A percentile compares a stretch with the other conserved stretches of the same genome.
phyloP scores from a whole-genome alignment of 2,329 filamentous ascomycete genomes.

The Colletotrichum orbiculare region DNA sequence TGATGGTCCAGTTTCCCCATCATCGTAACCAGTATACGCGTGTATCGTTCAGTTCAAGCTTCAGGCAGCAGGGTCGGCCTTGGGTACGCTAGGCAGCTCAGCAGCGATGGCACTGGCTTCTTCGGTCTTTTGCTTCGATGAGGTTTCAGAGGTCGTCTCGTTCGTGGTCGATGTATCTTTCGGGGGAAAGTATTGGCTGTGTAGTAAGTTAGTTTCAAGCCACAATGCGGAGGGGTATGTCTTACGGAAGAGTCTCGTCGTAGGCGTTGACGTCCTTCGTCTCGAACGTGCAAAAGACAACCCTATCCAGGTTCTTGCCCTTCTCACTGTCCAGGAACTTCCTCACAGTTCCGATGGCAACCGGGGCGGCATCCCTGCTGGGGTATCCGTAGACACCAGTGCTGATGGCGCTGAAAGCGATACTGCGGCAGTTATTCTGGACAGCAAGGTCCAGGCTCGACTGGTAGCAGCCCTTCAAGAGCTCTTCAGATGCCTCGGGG shows the following conservation, averaged over 20 bases:
- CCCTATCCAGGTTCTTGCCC: constrained; percentile 69
- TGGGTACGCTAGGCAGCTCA: constrained; percentile 50
- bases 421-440: constrained; percentile 70
- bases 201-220: background rate
- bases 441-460: constrained; percentile 79
- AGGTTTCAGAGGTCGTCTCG: constrained; percentile 36
- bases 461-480: constrained; percentile 74
- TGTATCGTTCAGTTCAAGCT: background rate
- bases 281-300: constrained; percentile 89
- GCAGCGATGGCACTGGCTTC: constrained; percentile 42
- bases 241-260: constrained; percentile 77
- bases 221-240: constrained; percentile 37
- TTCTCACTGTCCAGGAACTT: constrained; percentile 62
- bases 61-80: constrained; percentile 42
- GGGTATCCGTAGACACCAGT: constrained; percentile 94
- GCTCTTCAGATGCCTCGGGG: constrained; percentile 53
- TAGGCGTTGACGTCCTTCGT: constrained; percentile 83
- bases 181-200: constrained; percentile 36
- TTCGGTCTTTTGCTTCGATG: constrained; percentile 40
- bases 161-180: constrained; percentile 25
- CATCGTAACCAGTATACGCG: background rate
- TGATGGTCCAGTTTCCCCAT: too few relatives aligned
- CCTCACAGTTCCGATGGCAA: constrained; percentile 72
- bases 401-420: constrained; percentile 88
- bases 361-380: constrained; percentile 74